phyloP scores from a whole-genome alignment of 176 grass and related monocot genomes.

The Oryza nivara region DNA sequence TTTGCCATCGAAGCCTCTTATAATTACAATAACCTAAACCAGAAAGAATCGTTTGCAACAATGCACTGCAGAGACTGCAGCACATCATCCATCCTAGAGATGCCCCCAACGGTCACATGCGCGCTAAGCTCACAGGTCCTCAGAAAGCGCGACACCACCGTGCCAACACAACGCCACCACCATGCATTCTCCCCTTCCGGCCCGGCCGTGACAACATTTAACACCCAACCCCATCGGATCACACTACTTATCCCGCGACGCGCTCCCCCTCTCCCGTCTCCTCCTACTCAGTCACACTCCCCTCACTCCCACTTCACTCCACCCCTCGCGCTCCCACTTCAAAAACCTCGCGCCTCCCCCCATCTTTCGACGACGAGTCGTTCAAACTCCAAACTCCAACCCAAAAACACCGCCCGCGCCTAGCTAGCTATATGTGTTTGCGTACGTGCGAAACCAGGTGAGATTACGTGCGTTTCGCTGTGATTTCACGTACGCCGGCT shows the following conservation, averaged over 20 bases:
- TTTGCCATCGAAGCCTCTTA: too few relatives aligned
- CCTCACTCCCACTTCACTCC: constrained; percentile 58
- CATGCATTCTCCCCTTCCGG: constrained; percentile 1
- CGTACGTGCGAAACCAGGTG: neutral
- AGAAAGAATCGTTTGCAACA: neutral
- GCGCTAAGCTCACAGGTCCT: constrained; percentile 29
- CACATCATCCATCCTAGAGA: constrained; percentile 44
- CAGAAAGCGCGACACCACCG: constrained; percentile 43
- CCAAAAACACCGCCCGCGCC: neutral
- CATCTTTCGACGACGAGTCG: neutral
- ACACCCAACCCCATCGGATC: constrained; percentile 12
- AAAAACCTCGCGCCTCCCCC: constrained; percentile 14
- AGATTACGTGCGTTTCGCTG: constrained; percentile 21
- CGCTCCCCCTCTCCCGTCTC: constrained; percentile 7
- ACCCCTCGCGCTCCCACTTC: constrained; percentile 21
- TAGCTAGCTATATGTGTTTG: neutral
- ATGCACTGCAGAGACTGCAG: neutral
- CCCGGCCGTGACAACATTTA: constrained; percentile 82
- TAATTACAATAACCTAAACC: neutral
- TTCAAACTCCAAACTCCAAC: neutral
- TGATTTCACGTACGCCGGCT: neutral
- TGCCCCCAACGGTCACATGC: constrained; percentile 65
- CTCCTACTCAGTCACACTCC: constrained; percentile 40
- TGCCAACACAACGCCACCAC: neutral
- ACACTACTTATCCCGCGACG: constrained; percentile 55